Percentiles rank a stretch among this genome's conserved stretches.
Conservation (phyloP, 2,329 filamentous ascomycete genomes). For the Cordyceps javanica region DNA sequence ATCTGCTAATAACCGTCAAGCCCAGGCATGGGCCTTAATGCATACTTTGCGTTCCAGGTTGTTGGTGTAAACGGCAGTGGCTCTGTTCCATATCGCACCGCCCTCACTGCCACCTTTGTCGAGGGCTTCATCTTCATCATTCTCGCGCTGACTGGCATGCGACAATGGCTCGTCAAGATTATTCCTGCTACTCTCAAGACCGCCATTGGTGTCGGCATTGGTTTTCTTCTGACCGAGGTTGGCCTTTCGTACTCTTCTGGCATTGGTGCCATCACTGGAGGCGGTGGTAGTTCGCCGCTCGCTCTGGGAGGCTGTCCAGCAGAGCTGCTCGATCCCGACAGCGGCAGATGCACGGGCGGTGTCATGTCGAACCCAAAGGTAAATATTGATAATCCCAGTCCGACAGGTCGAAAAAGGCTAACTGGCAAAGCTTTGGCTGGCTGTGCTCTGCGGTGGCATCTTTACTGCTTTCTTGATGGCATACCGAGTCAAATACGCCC, state of each 20-base stretch:
- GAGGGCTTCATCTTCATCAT: conserved; percentile 60
- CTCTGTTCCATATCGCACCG: conserved; percentile 50
- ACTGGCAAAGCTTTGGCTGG: conserved; percentile 65
- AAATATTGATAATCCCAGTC: conserved; percentile 16
- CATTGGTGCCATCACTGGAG: conserved; percentile 75
- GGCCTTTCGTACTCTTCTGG: conserved; percentile 72
- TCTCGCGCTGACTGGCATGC: conserved; percentile 60
- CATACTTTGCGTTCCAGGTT: conserved; percentile 62
- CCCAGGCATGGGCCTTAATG: conserved; percentile 62
- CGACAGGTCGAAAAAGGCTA: background rate
- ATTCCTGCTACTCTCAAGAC: conserved; percentile 61
- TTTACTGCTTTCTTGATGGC: conserved; percentile 76
- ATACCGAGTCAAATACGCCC: conserved; percentile 68
- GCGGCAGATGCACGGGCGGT: conserved; percentile 47
- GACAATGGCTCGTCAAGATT: conserved; percentile 64
- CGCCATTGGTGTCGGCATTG: conserved; percentile 59
- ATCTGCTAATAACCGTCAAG: conserved; percentile 29
- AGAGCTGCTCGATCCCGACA: conserved; percentile 41
- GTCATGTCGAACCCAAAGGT: conserved; percentile 74
- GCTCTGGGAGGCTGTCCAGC: conserved; percentile 68
- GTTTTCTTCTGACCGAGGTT: conserved; percentile 57
- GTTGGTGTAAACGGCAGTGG: conserved; percentile 55
- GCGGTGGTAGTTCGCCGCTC: conserved; percentile 58
- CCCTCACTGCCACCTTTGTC: conserved; percentile 58
- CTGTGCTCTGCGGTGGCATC: conserved; percentile 73